phyloP scores from a whole-genome alignment of 1,284 basidiomycete species.

The Cryptococcus hybrid region DNA sequence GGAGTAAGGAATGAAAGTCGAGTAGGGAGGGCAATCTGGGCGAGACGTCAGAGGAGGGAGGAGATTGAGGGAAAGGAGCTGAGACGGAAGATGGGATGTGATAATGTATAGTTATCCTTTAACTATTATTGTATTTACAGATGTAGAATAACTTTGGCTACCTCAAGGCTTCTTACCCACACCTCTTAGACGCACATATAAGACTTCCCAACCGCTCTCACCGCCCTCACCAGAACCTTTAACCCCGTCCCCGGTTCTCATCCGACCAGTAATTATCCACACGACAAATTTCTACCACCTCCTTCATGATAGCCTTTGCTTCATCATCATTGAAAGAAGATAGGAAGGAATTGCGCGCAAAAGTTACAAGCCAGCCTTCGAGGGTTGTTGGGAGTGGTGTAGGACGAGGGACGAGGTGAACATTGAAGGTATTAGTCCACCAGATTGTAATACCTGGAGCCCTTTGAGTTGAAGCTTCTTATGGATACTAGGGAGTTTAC shows the following conservation, averaged over 20 bases:
- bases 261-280: conserved; percentile 57
- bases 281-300: conserved; percentile 61
- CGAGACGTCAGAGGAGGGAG: conserved; percentile 40
- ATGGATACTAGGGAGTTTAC: conserved; percentile 45
- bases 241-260: conserved; percentile 19
- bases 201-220: conserved; percentile 64
- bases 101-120: not conserved
- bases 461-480: conserved; percentile 26
- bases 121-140: not conserved
- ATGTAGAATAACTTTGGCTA: not conserved
- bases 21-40: conserved; percentile 73
- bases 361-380: conserved; percentile 67
- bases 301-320: conserved; percentile 61
- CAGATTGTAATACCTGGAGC: conserved; percentile 55
- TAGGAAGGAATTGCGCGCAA: conserved; percentile 62
- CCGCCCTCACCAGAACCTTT: conserved; percentile 2
- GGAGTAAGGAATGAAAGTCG: conserved; percentile 70
- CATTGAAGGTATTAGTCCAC: conserved; percentile 59
- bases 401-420: conserved; percentile 64
- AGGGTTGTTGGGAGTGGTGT: conserved; percentile 65
- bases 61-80: not conserved
- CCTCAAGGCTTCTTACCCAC: conserved; percentile 25
- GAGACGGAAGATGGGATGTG: conserved; percentile 15
- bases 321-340: conserved; percentile 57
- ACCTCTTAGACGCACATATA: conserved; percentile 70